A percentile compares a stretch with the other conserved stretches of the same genome.
Evolutionary conservation across 2,329 filamentous ascomycete species (phyloP).

Genomic region (Apiospora koreana): DNA sequence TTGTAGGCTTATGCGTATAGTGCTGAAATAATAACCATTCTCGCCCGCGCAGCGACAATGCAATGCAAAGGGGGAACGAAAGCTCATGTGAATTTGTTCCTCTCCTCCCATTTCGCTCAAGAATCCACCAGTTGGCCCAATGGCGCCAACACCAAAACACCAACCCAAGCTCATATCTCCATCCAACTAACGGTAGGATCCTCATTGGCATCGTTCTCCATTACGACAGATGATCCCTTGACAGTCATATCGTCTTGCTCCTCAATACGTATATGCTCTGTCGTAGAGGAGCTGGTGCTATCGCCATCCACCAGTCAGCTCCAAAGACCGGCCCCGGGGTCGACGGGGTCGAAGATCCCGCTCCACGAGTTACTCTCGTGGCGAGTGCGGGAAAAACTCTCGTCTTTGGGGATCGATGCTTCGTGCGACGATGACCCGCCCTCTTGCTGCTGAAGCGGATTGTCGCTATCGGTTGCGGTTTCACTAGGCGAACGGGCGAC

Average conservation of each 20-base stretch:
- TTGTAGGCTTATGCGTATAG: constrained; percentile 5
- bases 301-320: constrained; percentile 8
- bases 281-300: not conserved
- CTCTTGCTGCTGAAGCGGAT: not conserved
- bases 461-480: not conserved
- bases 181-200: not conserved
- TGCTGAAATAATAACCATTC: not conserved
- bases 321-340: constrained; percentile 45
- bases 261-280: too few relatives aligned
- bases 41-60: not conserved
- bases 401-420: constrained; percentile 9
- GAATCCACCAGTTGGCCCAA: not conserved
- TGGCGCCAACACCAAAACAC: not conserved
- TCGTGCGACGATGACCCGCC: not conserved
- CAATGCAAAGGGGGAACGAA: not conserved
- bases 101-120: not conserved
- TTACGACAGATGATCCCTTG: not conserved
- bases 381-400: constrained; percentile 10
- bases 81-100: not conserved
- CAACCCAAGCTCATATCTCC: not conserved
- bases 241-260: not conserved
- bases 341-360: not conserved
- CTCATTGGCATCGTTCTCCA: not conserved
- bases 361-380: constrained; percentile 9
- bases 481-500: not conserved